These are phyloP conservation scores for Detonula confervacea DNA, from an alignment of 352 stramenopile genomes.

Conservation along the genomic window DNA sequence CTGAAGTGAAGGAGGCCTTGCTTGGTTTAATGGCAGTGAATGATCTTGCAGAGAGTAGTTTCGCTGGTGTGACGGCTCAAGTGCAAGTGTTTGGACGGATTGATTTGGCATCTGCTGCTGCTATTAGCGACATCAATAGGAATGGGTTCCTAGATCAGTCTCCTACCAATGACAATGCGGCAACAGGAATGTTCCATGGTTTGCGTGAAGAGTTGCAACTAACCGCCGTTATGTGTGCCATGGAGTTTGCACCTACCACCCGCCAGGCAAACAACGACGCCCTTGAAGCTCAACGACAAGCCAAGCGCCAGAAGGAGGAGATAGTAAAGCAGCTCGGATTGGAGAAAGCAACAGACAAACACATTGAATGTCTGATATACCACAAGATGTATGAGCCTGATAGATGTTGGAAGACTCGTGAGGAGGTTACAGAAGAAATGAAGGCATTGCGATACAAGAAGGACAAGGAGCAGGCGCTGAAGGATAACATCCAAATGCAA, in stretches of 20 bases:
- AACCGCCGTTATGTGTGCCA: too few relatives aligned
- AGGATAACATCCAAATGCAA: slow-evolving; percentile 31
- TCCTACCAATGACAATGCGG: slow-evolving; percentile 16
- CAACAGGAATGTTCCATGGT: slow-evolving; percentile 22
- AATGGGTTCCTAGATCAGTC: slow-evolving; percentile 24
- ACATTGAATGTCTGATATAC: slow-evolving; percentile 26
- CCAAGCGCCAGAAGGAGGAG: slow-evolving; percentile 9
- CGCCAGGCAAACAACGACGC: slow-evolving; percentile 11
- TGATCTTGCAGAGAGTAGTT: too few relatives aligned
- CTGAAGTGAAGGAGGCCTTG: slow-evolving; percentile 24
- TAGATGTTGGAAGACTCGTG: slow-evolving; percentile 35
- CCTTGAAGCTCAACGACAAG: slow-evolving; percentile 7
- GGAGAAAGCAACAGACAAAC: slow-evolving; percentile 28
- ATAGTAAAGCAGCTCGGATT: slow-evolving; percentile 11
- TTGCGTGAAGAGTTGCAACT: slow-evolving; percentile 28
- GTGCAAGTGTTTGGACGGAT: slow-evolving; percentile 40
- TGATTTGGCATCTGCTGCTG: slow-evolving; percentile 21
- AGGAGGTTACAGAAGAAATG: slow-evolving; percentile 19
- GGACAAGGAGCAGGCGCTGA: slow-evolving; percentile 23
- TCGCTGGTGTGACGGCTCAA: slow-evolving; percentile 23
- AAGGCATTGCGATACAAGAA: slow-evolving; percentile 16
- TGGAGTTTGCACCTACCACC: slow-evolving; percentile 14
- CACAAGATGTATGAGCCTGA: slow-evolving; percentile 29
- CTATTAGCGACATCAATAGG: slow-evolving; percentile 19
- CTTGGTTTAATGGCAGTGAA: slow-evolving; percentile 27